Base-by-base conservation (phyloP, 495 filamentous ascomycete genomes). In the Aspergillus conjunctus region DNA sequence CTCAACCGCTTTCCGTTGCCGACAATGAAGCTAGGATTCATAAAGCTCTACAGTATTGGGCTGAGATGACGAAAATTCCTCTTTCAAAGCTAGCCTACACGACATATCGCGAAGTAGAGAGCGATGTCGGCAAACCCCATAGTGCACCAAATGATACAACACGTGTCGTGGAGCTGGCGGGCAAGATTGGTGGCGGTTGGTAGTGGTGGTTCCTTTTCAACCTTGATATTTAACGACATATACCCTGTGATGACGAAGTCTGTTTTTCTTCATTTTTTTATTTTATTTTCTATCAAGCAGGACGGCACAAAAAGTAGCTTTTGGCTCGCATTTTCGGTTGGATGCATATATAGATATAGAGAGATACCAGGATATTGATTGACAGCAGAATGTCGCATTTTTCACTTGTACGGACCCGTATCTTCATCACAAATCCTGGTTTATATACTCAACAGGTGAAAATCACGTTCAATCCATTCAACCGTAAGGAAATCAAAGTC, bases 101-200 rank as follows among this genome's bases (percentile, higher is more conserved):
- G 41, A 92, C 84, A 34, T 98, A 92, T 72, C 85, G 94, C 50
- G 86, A 89, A 73, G 93, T 98, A 3, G 88, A 96, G 65, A 97
- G 96, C 72, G 92, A 97, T 74, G 90, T 98, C 11, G 93, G 93
- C 44, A 95, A 94, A 73, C 79, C 85, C 46, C 80, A 86, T 65
- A 66, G 68, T 64, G 65, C 72, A 14, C 61, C 66, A 10, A 70
- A 71, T 41, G 88, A 89, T 70, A 90, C 90, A n/a, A 86, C 92
- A 59, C 84, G 88, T 55, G 92, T 94, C 17, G 87, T 91, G 49
- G 92, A 95, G 68, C 79, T 98, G 67, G 95, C 94, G 21, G 88
- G 91, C 51, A 96, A 92, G 78, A 90, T 93, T 45, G 94, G 93
- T 53, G 93, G 94, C 48, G 94, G 94, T 10, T 98, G 94, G 94